Conservation (phyloP, 805 yeast species). For the Candida berthetii region DNA sequence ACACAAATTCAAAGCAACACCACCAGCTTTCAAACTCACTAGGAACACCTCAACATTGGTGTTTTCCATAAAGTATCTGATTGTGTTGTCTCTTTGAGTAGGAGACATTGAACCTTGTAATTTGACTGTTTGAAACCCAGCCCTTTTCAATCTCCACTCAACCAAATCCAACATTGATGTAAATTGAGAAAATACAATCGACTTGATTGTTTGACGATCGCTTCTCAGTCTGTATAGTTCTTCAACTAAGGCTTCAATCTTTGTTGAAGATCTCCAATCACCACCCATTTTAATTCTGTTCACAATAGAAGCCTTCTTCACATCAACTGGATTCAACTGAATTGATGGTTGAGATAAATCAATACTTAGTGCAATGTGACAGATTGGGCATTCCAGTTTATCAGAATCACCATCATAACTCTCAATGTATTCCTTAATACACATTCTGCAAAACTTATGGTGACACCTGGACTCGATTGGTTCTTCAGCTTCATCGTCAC, state of each 20-base stretch:
- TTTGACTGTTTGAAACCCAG: slow-evolving; percentile 93
- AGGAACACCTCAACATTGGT: slow-evolving; percentile 89
- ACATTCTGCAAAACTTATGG: slow-evolving; percentile 88
- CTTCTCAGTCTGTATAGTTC: slow-evolving; percentile 84
- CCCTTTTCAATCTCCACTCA: slow-evolving; percentile 92
- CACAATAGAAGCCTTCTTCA: slow-evolving; percentile 66
- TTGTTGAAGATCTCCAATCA: slow-evolving; percentile 91
- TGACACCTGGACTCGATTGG: slow-evolving; percentile 94
- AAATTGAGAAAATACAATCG: slow-evolving; percentile 96
- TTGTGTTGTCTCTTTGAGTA: slow-evolving; percentile 86
- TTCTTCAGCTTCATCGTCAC: slow-evolving; percentile 98
- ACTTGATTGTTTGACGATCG: slow-evolving; percentile 83
- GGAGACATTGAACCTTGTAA: slow-evolving; percentile 98
- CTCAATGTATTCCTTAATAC: slow-evolving; percentile 86
- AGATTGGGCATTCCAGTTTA: slow-evolving; percentile 85
- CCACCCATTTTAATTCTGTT: slow-evolving; percentile 85
- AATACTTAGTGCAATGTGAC: slow-evolving; percentile 89
- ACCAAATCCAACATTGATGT: slow-evolving; percentile 94
- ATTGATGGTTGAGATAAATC: slow-evolving; percentile 85
- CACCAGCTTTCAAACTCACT: slow-evolving; percentile 96
- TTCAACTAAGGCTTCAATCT: slow-evolving; percentile 93
- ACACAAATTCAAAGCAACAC: slow-evolving; percentile 93
- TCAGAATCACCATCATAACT: slow-evolving; percentile 57
- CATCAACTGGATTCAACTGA: slow-evolving; percentile 49
- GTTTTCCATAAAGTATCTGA: slow-evolving; percentile 87